Evolutionary conservation across 2,329 filamentous ascomycete genomes (phyloP).

Genomic region (Escovopsis weberi): DNA sequence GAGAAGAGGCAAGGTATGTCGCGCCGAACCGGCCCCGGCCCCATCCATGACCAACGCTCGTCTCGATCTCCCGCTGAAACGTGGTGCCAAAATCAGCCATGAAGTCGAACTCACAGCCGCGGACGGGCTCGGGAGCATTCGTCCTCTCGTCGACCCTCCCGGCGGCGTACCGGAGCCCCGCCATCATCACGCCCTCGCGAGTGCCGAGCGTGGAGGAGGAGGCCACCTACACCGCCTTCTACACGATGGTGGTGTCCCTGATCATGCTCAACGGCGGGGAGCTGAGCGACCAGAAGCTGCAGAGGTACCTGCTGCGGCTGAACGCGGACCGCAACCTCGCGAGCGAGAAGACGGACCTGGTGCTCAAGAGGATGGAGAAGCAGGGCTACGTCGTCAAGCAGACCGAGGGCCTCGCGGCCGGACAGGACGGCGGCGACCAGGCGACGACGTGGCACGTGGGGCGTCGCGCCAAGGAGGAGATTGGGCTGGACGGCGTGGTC

Average conservation of each 20-base stretch:
- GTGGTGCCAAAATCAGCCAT: conserved; percentile 16
- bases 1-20: conserved; percentile 56
- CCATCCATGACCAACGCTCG: background rate
- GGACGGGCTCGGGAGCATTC: conserved; percentile 53
- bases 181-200: conserved; percentile 53
- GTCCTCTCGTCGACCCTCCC: conserved; percentile 65
- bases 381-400: conserved; percentile 73
- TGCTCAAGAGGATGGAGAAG: conserved; percentile 59
- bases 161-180: conserved; percentile 45
- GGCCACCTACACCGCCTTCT: conserved; percentile 67
- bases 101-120: conserved; percentile 34
- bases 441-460: conserved; percentile 72
- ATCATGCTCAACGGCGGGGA: conserved; percentile 61
- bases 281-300: conserved; percentile 64
- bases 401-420: conserved; percentile 42
- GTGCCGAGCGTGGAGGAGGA: conserved; percentile 54
- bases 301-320: conserved; percentile 57
- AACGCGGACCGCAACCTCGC: conserved; percentile 65
- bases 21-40: background rate
- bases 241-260: conserved; percentile 63
- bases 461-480: conserved; percentile 70
- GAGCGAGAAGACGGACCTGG: conserved; percentile 57
- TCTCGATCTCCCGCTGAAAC: background rate
- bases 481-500: conserved; percentile 62
- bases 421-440: conserved; percentile 50